Conservation (phyloP, 192 early-diverging fungal genomes). For the Entomortierella lignicola region DNA sequence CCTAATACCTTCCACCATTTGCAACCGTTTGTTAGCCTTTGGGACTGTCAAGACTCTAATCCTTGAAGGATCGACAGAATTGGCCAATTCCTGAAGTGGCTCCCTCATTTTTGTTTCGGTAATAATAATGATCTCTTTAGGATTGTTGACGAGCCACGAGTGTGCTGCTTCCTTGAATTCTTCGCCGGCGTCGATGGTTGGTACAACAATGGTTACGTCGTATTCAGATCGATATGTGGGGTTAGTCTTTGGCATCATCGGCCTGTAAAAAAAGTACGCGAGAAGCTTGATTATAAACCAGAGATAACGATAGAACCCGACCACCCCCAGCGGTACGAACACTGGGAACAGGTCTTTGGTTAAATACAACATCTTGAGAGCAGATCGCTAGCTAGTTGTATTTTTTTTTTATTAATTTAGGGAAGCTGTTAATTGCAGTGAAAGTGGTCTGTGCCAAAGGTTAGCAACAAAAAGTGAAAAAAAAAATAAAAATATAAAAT, state of each 20-base stretch:
- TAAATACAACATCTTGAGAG: slow-evolving; percentile 68
- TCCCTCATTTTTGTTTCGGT: slow-evolving; percentile 67
- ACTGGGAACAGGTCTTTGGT: slow-evolving; percentile 76
- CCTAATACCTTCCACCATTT: slow-evolving; percentile 78
- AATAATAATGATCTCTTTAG: slow-evolving; percentile 79
- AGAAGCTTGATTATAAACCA: slow-evolving; percentile 75
- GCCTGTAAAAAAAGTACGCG: slow-evolving; percentile 72
- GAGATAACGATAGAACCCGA: slow-evolving; percentile 79
- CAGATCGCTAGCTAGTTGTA: not conserved
- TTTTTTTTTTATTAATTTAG: not conserved
- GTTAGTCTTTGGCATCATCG: slow-evolving; percentile 64
- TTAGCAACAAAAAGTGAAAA: too few relatives aligned
- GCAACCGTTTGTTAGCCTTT: slow-evolving; percentile 72
- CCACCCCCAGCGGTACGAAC: slow-evolving; percentile 76
- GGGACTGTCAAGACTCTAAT: slow-evolving; percentile 69
- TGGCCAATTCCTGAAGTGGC: slow-evolving; percentile 65
- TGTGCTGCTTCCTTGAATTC: slow-evolving; percentile 75
- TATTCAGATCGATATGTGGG: slow-evolving; percentile 67
- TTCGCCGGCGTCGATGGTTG: slow-evolving; percentile 82
- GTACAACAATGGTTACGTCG: slow-evolving; percentile 79
- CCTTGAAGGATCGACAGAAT: slow-evolving; percentile 66
- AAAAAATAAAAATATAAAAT: too few relatives aligned
- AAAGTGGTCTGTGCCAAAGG: too few relatives aligned
- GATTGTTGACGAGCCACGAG: slow-evolving; percentile 71
- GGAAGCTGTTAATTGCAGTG: not conserved